A percentile compares a stretch with the other conserved stretches of the same genome.
Evolutionary conservation across 257 asterid genomes (phyloP).

Genomic region (Solanum phureja): DNA sequence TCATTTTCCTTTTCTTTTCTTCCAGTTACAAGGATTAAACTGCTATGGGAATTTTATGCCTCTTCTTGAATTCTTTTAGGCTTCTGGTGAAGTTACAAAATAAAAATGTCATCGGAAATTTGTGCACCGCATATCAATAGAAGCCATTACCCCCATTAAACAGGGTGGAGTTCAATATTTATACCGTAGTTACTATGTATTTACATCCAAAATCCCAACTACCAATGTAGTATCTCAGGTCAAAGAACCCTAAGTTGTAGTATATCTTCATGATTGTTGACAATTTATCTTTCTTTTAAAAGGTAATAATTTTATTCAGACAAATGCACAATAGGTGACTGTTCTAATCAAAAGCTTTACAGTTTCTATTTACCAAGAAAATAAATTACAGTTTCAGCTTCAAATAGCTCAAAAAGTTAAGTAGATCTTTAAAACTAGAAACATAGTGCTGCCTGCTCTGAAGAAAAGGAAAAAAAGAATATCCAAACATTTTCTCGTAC

Average conservation of each 20-base stretch:
- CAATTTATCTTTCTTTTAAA: not conserved
- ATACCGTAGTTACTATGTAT: not conserved
- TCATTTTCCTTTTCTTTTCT: not conserved
- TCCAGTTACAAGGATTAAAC: not conserved
- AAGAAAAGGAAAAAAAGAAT: not conserved
- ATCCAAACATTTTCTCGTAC: not conserved
- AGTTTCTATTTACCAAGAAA: not conserved
- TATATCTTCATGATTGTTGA: not conserved
- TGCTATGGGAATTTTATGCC: not conserved
- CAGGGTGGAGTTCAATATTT: not conserved
- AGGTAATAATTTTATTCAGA: not conserved
- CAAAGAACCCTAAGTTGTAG: not conserved
- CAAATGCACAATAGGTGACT: not conserved
- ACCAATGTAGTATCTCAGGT: not conserved
- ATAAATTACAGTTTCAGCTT: not conserved
- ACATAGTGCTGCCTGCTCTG: not conserved
- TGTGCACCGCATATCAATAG: not conserved
- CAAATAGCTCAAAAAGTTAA: not conserved
- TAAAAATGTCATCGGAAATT: not conserved
- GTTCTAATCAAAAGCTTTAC: not conserved
- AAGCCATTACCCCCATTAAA: not conserved
- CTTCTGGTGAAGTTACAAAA: not conserved
- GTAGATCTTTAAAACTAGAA: not conserved
- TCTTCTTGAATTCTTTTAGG: not conserved
- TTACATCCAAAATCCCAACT: not conserved